Conservation (phyloP, 306 rosid genomes). For the Potentilla sterilis region DNA sequence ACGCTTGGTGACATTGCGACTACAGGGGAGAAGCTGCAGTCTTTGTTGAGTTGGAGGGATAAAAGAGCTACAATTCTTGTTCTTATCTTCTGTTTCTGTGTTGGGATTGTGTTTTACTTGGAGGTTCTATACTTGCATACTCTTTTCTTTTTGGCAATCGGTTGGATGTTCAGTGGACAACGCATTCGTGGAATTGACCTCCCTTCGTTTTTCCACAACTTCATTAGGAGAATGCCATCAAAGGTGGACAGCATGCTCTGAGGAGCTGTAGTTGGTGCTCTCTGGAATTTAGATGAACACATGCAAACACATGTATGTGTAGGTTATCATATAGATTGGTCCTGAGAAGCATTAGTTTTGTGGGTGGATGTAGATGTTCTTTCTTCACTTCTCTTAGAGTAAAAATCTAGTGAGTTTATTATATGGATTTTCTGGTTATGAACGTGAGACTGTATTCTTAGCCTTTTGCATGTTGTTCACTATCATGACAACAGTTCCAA, state of each 20-base stretch:
- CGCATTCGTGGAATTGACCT: background rate
- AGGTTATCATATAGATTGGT: background rate
- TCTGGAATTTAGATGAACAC: background rate
- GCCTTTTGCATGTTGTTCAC: background rate
- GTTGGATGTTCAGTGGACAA: background rate
- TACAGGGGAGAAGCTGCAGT: conserved; percentile 47
- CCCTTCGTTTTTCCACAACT: background rate
- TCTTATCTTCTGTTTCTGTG: conserved; percentile 18
- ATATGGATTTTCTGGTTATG: background rate
- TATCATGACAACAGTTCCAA: background rate
- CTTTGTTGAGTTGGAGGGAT: conserved; percentile 52
- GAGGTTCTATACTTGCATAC: too few relatives aligned
- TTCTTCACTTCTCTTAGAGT: background rate
- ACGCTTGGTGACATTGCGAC: conserved; percentile 42
- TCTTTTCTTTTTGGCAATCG: background rate
- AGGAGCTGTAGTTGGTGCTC: background rate
- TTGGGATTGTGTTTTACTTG: conserved; percentile 15
- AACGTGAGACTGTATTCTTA: background rate
- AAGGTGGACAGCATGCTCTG: background rate
- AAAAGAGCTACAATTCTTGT: conserved; percentile 39
- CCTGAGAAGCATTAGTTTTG: background rate
- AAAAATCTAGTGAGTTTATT: background rate
- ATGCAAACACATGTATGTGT: too few relatives aligned
- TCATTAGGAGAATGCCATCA: conserved; percentile 8
- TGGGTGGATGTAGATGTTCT: background rate